Evolutionary conservation across 805 yeast species (phyloP).

Genomic region (Yamadazyma tumulicola): DNA sequence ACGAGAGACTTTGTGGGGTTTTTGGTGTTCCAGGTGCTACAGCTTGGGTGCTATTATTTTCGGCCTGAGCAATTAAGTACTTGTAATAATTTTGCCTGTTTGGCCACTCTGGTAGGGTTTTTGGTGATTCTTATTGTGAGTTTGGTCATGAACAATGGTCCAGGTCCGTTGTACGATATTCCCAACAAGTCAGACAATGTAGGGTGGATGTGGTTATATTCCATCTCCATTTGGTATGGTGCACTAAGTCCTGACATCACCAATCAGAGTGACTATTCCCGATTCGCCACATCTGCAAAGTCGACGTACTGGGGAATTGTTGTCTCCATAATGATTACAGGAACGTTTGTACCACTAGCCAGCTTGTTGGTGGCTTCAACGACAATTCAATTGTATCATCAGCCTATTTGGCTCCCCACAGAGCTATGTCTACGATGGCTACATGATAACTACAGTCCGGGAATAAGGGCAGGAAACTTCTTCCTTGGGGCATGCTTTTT

Average conservation of each 20-base stretch:
- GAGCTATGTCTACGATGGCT: conserved; percentile 40
- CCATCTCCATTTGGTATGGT: conserved; percentile 37
- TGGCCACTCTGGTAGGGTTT: conserved; percentile 30
- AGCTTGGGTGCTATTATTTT: conserved; percentile 36
- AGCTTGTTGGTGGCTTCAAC: conserved; percentile 47
- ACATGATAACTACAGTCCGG: conserved; percentile 30
- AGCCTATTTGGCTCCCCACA: conserved; percentile 46
- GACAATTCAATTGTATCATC: conserved; percentile 32
- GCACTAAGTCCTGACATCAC: conserved; percentile 34
- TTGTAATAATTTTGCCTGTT: conserved; percentile 22
- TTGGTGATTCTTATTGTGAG: conserved; percentile 31
- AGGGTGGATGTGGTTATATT: conserved; percentile 41
- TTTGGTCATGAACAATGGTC: conserved; percentile 23
- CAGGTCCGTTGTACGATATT: conserved; percentile 19
- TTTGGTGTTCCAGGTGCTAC: conserved; percentile 42
- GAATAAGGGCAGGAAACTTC: conserved; percentile 47
- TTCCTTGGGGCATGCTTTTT: conserved; percentile 32
- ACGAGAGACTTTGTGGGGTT: conserved; percentile 42
- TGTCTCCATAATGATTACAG: conserved; percentile 32
- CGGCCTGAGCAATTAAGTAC: conserved; percentile 42
- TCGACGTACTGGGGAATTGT: conserved; percentile 21
- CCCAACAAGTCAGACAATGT: conserved; percentile 1
- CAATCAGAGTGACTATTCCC: conserved; percentile 38
- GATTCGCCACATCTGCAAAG: conserved; percentile 21
- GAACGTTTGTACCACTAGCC: conserved; percentile 44